Base-by-base conservation (phyloP, 306 rosid genomes). In the Erythrophleum fordii region DNA sequence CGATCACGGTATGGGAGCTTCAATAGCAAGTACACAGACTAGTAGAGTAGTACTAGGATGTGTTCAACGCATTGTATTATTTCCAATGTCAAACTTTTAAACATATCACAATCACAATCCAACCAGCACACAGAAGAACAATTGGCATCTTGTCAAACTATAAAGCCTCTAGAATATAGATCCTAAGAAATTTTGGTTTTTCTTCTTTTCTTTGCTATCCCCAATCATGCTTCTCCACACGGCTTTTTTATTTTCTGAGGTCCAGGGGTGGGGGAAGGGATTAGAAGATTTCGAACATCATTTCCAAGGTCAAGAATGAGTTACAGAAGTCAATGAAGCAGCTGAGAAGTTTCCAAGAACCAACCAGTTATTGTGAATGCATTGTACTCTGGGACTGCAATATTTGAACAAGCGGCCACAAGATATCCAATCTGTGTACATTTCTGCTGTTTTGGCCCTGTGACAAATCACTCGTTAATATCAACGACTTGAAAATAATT, bases 371-470 rank as follows among this genome's bases (percentile, higher is more conserved):
- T 44, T 58, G 60, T 75, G 86, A 81, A 81, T 78, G 75, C 62
- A 72, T 35, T 45, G 87, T 72, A 79, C 84, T 84, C 85, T 88
- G 90, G 77, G 94, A 94, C 83, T 95, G 97, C 86, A 95, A 80
- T 85, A 93, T 84, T 74, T 95, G 97, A 86, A 93, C 97, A 81
- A 95, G 97, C 20, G 97, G 90, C 97, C 99, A 95, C 85, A 95
- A 75, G 81, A 95, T 90, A 82, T 95, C 97, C 95, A 95, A 87
- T 51, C 99, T 89, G 91, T 89, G 97, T 70, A 95, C 75, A 82
- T 74, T 95, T 80, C 89, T 81, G 88, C 89, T 90, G 88, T 91
- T 89, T 83, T 91, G 92, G 62, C 91, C 98, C 98, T 95, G 95
- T 80, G 73, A 77, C 69, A 58, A 78, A 69, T 87, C 68, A 59